A percentile compares a stretch with the other conserved stretches of the same genome.
Conservation (phyloP, 306 rosid genomes). For the Cucumis cinereus region DNA sequence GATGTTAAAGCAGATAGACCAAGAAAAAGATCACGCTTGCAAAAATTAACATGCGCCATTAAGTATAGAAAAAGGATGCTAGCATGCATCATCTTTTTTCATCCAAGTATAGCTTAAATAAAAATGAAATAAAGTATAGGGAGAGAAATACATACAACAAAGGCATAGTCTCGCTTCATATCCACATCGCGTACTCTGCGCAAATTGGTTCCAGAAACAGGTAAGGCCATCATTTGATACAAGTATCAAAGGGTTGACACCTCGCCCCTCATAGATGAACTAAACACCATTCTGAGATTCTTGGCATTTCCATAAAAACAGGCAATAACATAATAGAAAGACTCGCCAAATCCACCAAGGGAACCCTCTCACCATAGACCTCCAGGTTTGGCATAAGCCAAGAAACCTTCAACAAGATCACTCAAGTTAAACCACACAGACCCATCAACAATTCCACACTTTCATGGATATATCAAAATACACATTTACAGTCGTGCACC, state of each 20-base stretch:
- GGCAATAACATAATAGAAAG: slow-evolving; percentile 43
- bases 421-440: slow-evolving; percentile 40
- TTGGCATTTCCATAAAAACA: slow-evolving; percentile 41
- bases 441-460: slow-evolving; percentile 21
- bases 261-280: slow-evolving; percentile 48
- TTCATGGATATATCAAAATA: slow-evolving; percentile 13
- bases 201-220: slow-evolving; percentile 39
- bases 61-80: background rate
- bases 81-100: background rate
- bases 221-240: slow-evolving; percentile 46
- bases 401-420: slow-evolving; percentile 51
- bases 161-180: slow-evolving; percentile 47
- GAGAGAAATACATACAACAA: slow-evolving; percentile 29
- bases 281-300: slow-evolving; percentile 44
- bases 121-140: background rate
- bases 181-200: slow-evolving; percentile 55
- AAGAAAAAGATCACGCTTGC: slow-evolving; percentile 7
- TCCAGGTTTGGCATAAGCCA: slow-evolving; percentile 51
- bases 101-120: background rate
- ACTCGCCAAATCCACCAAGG: slow-evolving; percentile 51
- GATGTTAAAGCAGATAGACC: background rate
- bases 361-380: slow-evolving; percentile 47
- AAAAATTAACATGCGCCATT: background rate
- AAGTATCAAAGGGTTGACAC: slow-evolving; percentile 40
- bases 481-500: slow-evolving; percentile 10